Base-by-base conservation (phyloP, 1,284 basidiomycete species). In the Ustilago sp. region DNA sequence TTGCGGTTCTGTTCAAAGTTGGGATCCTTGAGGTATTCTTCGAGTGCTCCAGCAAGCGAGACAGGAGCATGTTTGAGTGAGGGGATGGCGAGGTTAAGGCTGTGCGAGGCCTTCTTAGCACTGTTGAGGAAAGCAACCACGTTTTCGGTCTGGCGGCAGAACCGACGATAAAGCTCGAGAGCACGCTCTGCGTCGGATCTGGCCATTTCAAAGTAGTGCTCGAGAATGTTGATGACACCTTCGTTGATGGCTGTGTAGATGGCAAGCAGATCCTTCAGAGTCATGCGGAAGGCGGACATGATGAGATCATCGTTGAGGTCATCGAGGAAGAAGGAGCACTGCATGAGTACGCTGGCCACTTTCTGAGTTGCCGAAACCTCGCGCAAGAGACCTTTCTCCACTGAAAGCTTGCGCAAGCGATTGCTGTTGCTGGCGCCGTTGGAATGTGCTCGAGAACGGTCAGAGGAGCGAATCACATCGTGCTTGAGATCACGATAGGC, bases 161-260 rank as follows among this genome's bases (percentile, higher is more conserved):
- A 99, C 73, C 92, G 91, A 68, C 94, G 93, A 88, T 99, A 99
- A 73, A 98, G 92, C 36, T 89, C 88, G 38, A 99, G 90, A 2
- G 97, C 93, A 41, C 93, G 91, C 61, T 90, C 89, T 0, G 96
- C 97, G 86, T 99, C 96, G 28, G 92, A 87, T 78, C 93, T 92
- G 4, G 94, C 94, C 97, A 99, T 99, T 85, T 98, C 96, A 84
- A 99, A 98, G 87, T 98, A 99, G 87, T 97, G 93, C 85, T 98
- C 97, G 36, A 85, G 77, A 41, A 98, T 91, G 86, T 98, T 99
- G 88, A 98, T 97, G 55, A 98, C 94, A 64, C 96, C 96, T 85
- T 99, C 96, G 82, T 99, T 99, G 69, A 94, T 93, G 3, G 94
- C 95, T 84, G 97, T 95, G 87, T 98, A 98, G 19, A 99, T 89